These are phyloP conservation scores for Malbranchea zuffiana DNA, from an alignment of 2,329 filamentous ascomycete species.

Conservation along the genomic window DNA sequence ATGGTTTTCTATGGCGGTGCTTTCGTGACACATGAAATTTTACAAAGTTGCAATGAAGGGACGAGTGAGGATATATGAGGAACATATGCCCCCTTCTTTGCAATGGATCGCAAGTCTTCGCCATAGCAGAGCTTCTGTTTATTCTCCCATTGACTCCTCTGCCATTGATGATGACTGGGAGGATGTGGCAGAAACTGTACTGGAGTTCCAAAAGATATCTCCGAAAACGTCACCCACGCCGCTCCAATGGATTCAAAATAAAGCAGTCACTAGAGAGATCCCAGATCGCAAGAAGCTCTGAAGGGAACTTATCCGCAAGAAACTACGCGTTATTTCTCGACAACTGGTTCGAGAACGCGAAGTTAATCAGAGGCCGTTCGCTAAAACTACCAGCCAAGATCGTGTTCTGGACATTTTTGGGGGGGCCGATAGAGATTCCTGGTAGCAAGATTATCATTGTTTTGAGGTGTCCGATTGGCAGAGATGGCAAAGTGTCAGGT, in stretches of 20 bases:
- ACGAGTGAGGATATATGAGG: too few relatives aligned
- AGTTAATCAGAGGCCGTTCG: constrained; percentile 4
- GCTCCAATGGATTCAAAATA: constrained; percentile 6
- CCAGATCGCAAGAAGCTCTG: constrained; percentile 1
- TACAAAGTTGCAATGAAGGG: too few relatives aligned
- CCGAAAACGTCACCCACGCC: constrained; percentile 3
- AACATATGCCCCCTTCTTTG: too few relatives aligned
- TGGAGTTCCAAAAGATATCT: constrained; percentile 2
- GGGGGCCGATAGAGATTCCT: too few relatives aligned
- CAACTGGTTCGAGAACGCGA: constrained; percentile 5
- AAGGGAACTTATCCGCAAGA: constrained; percentile 4
- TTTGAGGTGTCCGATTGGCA: too few relatives aligned
- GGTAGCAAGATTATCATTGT: too few relatives aligned
- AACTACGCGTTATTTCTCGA: background rate
- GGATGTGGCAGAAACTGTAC: constrained; percentile 4
- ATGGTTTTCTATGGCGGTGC: too few relatives aligned
- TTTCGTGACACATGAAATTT: too few relatives aligned
- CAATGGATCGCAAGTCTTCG: too few relatives aligned
- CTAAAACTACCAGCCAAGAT: background rate
- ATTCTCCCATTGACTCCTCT: constrained; percentile 3
- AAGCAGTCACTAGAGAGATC: constrained; percentile 4
- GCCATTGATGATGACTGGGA: constrained; percentile 6
- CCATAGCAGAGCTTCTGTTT: constrained; percentile 3
- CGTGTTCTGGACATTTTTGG: background rate
- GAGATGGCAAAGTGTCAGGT: too few relatives aligned